Conservation (phyloP, 108 stramenopile species). For the Cyclotella kingstonii region DNA sequence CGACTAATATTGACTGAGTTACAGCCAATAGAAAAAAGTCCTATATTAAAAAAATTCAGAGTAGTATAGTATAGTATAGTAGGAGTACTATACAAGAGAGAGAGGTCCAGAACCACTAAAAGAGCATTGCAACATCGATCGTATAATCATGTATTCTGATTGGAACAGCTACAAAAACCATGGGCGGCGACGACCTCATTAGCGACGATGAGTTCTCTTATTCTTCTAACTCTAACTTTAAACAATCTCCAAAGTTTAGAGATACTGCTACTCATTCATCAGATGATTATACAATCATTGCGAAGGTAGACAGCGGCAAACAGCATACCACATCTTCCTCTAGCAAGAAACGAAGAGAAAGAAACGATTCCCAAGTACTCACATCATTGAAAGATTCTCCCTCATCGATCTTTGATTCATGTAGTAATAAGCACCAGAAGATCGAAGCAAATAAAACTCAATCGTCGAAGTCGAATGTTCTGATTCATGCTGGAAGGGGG, state of each 20-base stretch:
- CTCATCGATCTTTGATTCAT: neutral
- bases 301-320: neutral
- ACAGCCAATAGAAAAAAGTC: too few relatives aligned
- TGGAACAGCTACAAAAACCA: constrained; percentile 10
- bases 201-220: constrained; percentile 85
- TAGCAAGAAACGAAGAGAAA: constrained; percentile 28
- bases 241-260: neutral
- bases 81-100: too few relatives aligned
- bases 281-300: constrained; percentile 14
- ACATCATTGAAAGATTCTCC: neutral
- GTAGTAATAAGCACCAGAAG: constrained; percentile 41
- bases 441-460: constrained; percentile 11
- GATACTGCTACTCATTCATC: constrained; percentile 10
- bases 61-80: too few relatives aligned
- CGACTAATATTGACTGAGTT: too few relatives aligned
- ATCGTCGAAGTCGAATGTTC: constrained; percentile 28
- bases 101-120: too few relatives aligned
- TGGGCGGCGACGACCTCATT: constrained; percentile 85
- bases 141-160: neutral
- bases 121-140: too few relatives aligned
- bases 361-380: neutral
- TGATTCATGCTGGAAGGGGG: constrained; percentile 51
- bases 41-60: too few relatives aligned
- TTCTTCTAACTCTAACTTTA: too few relatives aligned
- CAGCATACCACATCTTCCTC: constrained; percentile 2